Evolutionary conservation across 768 basidiomycete species (phyloP).

Genomic region (Lactarius deliciosus): DNA sequence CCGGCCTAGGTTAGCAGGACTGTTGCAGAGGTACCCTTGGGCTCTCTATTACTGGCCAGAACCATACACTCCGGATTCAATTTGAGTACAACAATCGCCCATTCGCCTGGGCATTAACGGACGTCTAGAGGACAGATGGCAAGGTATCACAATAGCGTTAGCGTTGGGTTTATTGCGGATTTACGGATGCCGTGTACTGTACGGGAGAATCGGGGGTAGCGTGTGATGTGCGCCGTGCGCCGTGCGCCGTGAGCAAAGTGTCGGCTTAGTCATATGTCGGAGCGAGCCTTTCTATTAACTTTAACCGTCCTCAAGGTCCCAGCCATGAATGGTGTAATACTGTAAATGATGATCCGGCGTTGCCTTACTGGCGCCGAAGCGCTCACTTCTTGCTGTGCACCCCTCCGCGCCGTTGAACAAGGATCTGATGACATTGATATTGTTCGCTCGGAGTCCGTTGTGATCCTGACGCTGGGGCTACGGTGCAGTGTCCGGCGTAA

Average conservation of each 20-base stretch:
- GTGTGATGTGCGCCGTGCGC: background rate
- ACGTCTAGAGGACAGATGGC: background rate
- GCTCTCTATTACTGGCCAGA: background rate
- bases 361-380: background rate
- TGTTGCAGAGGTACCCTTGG: background rate
- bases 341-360: background rate
- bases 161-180: too few species aligned
- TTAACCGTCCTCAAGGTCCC: background rate
- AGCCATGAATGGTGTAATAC: background rate
- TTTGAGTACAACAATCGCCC: background rate
- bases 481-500: background rate
- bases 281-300: background rate
- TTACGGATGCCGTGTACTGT: background rate
- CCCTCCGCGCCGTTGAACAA: background rate
- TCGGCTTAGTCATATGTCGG: background rate
- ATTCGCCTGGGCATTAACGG: background rate
- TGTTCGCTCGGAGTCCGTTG: background rate
- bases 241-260: background rate
- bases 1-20: too few species aligned
- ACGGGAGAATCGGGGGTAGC: background rate
- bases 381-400: background rate
- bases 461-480: background rate
- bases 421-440: background rate
- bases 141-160: background rate
- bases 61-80: background rate